A percentile compares a stretch with the other conserved stretches of the same genome.
phyloP scores from a whole-genome alignment of 106 monocot species.

The Acorus calamus region DNA sequence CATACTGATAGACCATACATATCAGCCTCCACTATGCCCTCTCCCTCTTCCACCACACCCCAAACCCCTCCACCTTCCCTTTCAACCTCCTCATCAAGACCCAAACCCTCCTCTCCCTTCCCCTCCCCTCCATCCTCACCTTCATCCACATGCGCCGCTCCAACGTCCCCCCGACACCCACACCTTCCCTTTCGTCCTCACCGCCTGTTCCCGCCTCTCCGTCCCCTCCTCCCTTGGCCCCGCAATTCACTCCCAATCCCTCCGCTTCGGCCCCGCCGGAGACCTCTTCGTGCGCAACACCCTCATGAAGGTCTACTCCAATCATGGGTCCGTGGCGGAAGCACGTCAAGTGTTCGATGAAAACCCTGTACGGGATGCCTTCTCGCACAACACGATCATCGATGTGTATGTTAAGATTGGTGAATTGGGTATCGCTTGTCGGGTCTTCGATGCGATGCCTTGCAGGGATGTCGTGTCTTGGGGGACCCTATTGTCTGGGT shows the following conservation, averaged over 20 bases:
- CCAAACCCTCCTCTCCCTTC: constrained; percentile 18
- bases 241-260: constrained; percentile 23
- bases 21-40: constrained; percentile 15
- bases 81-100: constrained; percentile 34
- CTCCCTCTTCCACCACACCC: constrained; percentile 23
- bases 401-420: constrained; percentile 27
- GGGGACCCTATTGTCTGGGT: constrained; percentile 43
- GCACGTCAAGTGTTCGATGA: constrained; percentile 23
- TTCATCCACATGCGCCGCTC: constrained; percentile 21
- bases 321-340: constrained; percentile 4
- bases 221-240: constrained; percentile 3
- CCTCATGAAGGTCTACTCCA: constrained; percentile 30
- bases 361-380: constrained; percentile 12
- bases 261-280: constrained; percentile 18
- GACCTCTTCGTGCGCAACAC: constrained; percentile 29
- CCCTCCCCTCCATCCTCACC: constrained; percentile 17
- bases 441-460: constrained; percentile 51
- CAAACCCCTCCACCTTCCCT: constrained; percentile 24
- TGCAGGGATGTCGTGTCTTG: constrained; percentile 33
- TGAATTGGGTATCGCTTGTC: constrained; percentile 3
- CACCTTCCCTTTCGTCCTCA: constrained; percentile 48
- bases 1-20: no score
- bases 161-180: constrained; percentile 33
- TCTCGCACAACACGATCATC: constrained; percentile 40
- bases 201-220: constrained; percentile 18